Evolutionary conservation across 208 protist genomes (phyloP), one percentile per base, ranked within the genome.

Genomic region (Leptomonas seymouri): DNA sequence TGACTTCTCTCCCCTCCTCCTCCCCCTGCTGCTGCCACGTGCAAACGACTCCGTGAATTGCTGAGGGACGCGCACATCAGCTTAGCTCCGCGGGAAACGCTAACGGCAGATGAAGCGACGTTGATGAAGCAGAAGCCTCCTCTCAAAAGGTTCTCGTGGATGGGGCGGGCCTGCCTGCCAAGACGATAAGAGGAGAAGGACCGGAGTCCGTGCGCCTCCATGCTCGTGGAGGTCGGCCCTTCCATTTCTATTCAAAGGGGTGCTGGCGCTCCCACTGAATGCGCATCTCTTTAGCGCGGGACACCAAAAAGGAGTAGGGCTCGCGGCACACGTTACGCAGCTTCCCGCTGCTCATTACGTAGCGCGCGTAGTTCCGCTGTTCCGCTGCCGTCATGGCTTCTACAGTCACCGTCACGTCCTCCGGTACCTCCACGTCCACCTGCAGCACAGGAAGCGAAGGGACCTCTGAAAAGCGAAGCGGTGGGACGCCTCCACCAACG

Each of bases 271-370:
- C 55, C 64, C 65, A 75, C 62, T 74, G 63, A 20, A 72, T 51
- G 14, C 84, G 81, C 51, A 87, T 46, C 71, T 76, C 68, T 34
- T 69, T 53, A 14, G 86, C 61, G 50, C 79, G 80, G 23, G 78
- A 64, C 25, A 81, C 84, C 49, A 95, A 77, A 73, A 85, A 86
- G 31, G 82, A 59, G 74, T 89, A 93, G 31, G 85, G 83, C 49
- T 95, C 87, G 23, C 78, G 70, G 67, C 87, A 93, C 46, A 92
- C 86, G 63, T 90, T 82, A 28, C 90, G 81, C 60, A 95, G 76
- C 73, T 87, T 87, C 20, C 90, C 90, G 62, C 74, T 91, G 74
- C 90, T 95, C 62, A 91, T 78, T 39, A 84, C 84, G 62, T 91
- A 91, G 3, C 81, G 71, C 5, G 75, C 83, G 75, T 87, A 89